Base-by-base conservation (phyloP, 2,329 filamentous ascomycete genomes). In the Aspergillus sp. region DNA sequence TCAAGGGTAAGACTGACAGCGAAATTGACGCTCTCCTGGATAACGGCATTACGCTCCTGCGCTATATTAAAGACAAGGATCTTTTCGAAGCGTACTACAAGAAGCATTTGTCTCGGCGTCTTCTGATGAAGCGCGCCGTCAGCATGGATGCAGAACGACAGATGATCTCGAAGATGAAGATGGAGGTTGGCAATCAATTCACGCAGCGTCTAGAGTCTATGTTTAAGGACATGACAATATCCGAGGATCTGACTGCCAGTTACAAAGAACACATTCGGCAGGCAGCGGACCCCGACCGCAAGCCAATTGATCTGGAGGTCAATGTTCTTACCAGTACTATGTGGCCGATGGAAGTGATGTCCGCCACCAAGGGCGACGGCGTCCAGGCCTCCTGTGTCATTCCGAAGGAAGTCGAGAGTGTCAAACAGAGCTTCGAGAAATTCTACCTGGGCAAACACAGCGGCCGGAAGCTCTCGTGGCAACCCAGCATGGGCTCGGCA, bases 31-130 rank as follows among this genome's bases (percentile, higher is more conserved):
- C 79, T 7, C 86, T 96, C 1, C 81, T 98, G 46, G 93, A 97
- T 60, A 96, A 95, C 72, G 93, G 93, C 12, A 96, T 96, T 61
- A 87, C 89, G 0, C 81, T 99, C 6, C 84, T 99, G 55, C 88
- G 92, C 50, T 97, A 96, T 67, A 85, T 99, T 42, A 86, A 88
- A 57, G 94, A 98, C 70, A 95, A 94, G 77, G 95, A 99, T 73
- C 83, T 96, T 66, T 97, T 99, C 70, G 94, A 99, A 78, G 87
- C 90, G 4, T 99, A 99, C 76, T 98, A 99, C 81, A 96, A 98
- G 81, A 96, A 96, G 73, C 95, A 99, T 77, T 84, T 99, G 24
- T 94, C 91, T 49, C 89, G 91, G 60, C 87, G 95, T 54, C 80
- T 99, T 47, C 81, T 99, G 18, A 91, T 95, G 78, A 91, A 89